Evolutionary conservation across 768 basidiomycete species (phyloP).

Genomic region (Tulasnella calospora): DNA sequence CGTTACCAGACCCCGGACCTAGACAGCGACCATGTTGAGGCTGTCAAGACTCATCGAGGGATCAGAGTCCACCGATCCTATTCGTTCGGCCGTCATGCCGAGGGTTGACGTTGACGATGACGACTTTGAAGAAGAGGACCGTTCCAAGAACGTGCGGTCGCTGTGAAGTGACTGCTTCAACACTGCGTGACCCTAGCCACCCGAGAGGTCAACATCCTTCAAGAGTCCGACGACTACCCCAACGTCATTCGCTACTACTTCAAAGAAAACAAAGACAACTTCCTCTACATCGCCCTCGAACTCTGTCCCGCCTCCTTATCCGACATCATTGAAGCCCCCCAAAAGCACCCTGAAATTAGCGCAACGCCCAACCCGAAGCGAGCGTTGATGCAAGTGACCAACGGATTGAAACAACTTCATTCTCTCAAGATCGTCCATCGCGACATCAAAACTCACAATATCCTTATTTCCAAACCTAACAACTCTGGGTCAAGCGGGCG

Average conservation of each 20-base stretch:
- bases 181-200: conserved; percentile 93
- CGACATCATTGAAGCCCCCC: conserved; percentile 76
- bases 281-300: conserved; percentile 96
- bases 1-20: conserved; percentile 28
- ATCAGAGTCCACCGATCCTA: not conserved
- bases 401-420: conserved; percentile 77
- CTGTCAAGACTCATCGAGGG: conserved; percentile 23
- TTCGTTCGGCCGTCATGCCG: not conserved
- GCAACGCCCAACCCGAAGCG: conserved; percentile 79
- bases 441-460: conserved; percentile 94
- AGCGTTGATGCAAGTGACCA: conserved; percentile 79
- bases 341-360: conserved; percentile 70
- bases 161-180: conserved; percentile 92
- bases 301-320: conserved; percentile 87
- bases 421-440: conserved; percentile 47
- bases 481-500: conserved; percentile 47
- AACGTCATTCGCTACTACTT: conserved; percentile 99
- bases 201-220: conserved; percentile 89
- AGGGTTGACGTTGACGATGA: conserved; percentile 2
- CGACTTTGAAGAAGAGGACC: not conserved
- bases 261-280: conserved; percentile 88
- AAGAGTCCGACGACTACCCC: conserved; percentile 96
- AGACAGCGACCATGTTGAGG: conserved; percentile 20
- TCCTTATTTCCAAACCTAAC: conserved; percentile 61
- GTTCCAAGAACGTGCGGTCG: conserved; percentile 94